These are phyloP conservation scores for Cyclotella sp. DNA, from an alignment of 108 stramenopile species.

Conservation along the genomic window DNA sequence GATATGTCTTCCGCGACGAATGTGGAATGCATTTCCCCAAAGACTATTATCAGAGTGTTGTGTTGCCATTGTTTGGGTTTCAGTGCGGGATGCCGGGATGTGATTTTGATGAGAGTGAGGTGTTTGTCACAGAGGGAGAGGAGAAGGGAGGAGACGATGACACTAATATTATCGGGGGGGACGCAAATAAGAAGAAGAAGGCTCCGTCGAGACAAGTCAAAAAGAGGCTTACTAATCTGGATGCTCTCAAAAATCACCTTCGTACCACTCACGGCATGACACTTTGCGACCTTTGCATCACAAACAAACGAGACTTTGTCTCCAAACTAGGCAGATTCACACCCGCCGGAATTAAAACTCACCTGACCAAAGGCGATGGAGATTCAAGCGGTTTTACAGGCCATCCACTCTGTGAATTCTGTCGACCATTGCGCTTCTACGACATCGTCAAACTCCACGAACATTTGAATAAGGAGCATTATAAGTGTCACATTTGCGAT, in stretches of 20 bases:
- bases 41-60: conserved; percentile 58
- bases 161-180: neutral
- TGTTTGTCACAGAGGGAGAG: conserved; percentile 31
- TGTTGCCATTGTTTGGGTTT: conserved; percentile 71
- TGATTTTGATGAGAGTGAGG: conserved; percentile 47
- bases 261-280: conserved; percentile 62
- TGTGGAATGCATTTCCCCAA: conserved; percentile 82
- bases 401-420: conserved; percentile 90
- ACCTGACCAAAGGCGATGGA: conserved; percentile 77
- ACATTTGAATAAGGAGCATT: conserved; percentile 91
- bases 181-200: conserved; percentile 30
- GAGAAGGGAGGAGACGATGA: conserved; percentile 15
- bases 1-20: conserved; percentile 64
- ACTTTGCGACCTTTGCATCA: conserved; percentile 82
- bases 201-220: conserved; percentile 26
- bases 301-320: conserved; percentile 85
- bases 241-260: conserved; percentile 76
- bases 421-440: conserved; percentile 79
- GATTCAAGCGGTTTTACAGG: conserved; percentile 70
- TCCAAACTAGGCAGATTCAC: conserved; percentile 68
- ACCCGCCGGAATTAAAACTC: conserved; percentile 66
- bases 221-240: conserved; percentile 40
- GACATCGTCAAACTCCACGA: conserved; percentile 77
- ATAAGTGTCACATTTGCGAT: conserved; percentile 90
- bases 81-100: conserved; percentile 60